These are phyloP conservation scores for Adansonia madagascariensis DNA, from an alignment of 441 rosid species.

Conservation along the genomic window DNA sequence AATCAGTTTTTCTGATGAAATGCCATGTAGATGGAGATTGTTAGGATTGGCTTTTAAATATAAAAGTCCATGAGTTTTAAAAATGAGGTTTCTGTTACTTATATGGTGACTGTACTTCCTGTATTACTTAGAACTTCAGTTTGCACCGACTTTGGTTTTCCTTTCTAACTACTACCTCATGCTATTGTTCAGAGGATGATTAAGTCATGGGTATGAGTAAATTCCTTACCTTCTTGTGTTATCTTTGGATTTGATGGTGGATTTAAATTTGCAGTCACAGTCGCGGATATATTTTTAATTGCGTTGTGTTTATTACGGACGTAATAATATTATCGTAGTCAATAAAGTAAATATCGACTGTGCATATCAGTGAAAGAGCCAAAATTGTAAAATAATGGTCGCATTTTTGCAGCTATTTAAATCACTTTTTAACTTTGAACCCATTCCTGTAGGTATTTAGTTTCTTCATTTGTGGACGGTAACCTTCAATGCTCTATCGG, in stretches of 20 bases:
- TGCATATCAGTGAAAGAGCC: no score
- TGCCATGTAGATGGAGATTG: conserved; percentile 26
- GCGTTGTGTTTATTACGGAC: no score
- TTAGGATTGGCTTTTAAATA: conserved; percentile 11
- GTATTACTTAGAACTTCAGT: conserved; percentile 8
- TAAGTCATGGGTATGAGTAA: background rate
- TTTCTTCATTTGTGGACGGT: no score
- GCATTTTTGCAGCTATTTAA: no score
- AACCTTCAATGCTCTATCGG: no score
- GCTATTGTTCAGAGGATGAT: background rate
- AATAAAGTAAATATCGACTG: no score
- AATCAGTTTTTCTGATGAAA: conserved; percentile 23
- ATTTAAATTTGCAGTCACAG: no score
- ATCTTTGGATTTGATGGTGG: background rate
- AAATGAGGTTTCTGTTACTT: background rate
- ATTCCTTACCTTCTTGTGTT: background rate
- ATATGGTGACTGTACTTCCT: conserved; percentile 20
- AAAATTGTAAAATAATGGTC: no score
- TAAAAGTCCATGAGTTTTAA: conserved; percentile 22
- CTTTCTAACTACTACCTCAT: background rate
- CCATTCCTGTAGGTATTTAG: no score
- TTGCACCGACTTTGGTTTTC: background rate
- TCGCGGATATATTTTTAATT: no score
- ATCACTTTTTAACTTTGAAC: no score
- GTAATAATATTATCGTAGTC: no score